A percentile compares a stretch with the other conserved stretches of the same genome.
phyloP scores from a whole-genome alignment of 2,329 filamentous ascomycete species.

The Volutella citrinella region DNA sequence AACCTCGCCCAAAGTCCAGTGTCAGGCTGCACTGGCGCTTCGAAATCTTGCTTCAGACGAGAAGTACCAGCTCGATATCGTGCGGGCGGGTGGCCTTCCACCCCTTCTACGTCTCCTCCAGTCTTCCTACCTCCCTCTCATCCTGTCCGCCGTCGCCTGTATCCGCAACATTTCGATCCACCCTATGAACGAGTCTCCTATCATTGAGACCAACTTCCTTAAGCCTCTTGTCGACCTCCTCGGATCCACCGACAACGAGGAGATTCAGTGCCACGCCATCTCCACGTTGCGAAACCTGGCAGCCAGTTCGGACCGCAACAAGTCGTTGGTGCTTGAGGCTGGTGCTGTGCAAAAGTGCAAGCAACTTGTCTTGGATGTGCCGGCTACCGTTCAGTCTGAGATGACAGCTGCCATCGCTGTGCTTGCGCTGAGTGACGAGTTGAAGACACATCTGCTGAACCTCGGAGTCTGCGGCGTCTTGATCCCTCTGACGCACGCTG shows the following conservation, averaged over 20 bases:
- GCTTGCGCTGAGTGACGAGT: slow-evolving; percentile 88
- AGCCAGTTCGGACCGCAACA: slow-evolving; percentile 95
- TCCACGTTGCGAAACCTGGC: slow-evolving; percentile 94
- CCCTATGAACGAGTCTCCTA: slow-evolving; percentile 94
- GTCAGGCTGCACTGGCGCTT: slow-evolving; percentile 90
- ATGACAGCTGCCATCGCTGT: slow-evolving; percentile 99
- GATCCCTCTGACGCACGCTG: slow-evolving; percentile 90
- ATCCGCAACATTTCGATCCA: slow-evolving; percentile 99
- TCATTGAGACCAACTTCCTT: slow-evolving; percentile 95
- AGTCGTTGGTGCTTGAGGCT: slow-evolving; percentile 93
- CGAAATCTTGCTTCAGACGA: slow-evolving; percentile 96
- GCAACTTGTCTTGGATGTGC: slow-evolving; percentile 88
- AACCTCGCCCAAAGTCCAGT: slow-evolving; percentile 95
- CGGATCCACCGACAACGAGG: slow-evolving; percentile 94
- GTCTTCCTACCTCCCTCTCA: slow-evolving; percentile 92
- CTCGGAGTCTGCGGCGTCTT: slow-evolving; percentile 94
- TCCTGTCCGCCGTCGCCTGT: slow-evolving; percentile 93
- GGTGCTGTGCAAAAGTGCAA: slow-evolving; percentile 99
- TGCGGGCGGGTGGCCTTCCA: slow-evolving; percentile 79
- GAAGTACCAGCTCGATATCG: slow-evolving; percentile 97
- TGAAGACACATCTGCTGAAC: slow-evolving; percentile 87
- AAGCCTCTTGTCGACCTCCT: slow-evolving; percentile 91
- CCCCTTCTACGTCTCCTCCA: slow-evolving; percentile 87
- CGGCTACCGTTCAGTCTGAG: slow-evolving; percentile 92
- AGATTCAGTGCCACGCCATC: slow-evolving; percentile 98